A percentile compares a stretch with the other conserved stretches of the same genome.
These are phyloP conservation scores for Pestalotiopsis sp. DNA, from an alignment of 2,329 filamentous ascomycete species.

Conservation along the genomic window DNA sequence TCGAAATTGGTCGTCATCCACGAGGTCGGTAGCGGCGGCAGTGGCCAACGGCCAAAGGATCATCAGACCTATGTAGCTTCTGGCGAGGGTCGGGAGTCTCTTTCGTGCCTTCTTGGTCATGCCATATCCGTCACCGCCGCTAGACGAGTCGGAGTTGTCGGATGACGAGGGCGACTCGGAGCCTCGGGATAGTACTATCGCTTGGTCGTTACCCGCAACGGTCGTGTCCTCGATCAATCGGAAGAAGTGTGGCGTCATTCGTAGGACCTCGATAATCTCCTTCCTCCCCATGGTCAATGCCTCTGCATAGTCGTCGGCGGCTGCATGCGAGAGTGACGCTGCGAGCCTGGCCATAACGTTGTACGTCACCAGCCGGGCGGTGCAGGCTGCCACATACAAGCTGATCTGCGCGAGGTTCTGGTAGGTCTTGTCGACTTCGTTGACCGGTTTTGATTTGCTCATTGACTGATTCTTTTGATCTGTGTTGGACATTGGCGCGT, in stretches of 20 bases:
- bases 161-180: conserved; percentile 1
- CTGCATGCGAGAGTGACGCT: background rate
- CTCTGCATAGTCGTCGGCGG: conserved; percentile 1
- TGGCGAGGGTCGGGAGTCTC: background rate
- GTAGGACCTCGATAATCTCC: conserved; percentile 1
- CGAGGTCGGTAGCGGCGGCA: conserved; percentile 1
- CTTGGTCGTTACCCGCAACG: background rate
- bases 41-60: conserved; percentile 5
- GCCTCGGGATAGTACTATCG: background rate
- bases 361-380: conserved; percentile 5
- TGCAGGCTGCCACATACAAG: conserved; percentile 1
- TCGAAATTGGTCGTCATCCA: background rate
- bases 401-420: conserved; percentile 1
- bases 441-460: background rate
- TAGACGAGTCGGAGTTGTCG: conserved; percentile 2
- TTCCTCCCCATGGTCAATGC: conserved; percentile 2
- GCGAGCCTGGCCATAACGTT: conserved; percentile 12
- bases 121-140: background rate
- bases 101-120: background rate
- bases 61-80: conserved; percentile 9
- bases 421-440: conserved; percentile 2
- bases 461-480: background rate
- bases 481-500: background rate
- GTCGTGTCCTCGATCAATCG: background rate
- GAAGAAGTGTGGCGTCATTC: conserved; percentile 8